These are phyloP conservation scores for Solanum hybrid DNA, from an alignment of 305 asterid species.

Conservation along the genomic window DNA sequence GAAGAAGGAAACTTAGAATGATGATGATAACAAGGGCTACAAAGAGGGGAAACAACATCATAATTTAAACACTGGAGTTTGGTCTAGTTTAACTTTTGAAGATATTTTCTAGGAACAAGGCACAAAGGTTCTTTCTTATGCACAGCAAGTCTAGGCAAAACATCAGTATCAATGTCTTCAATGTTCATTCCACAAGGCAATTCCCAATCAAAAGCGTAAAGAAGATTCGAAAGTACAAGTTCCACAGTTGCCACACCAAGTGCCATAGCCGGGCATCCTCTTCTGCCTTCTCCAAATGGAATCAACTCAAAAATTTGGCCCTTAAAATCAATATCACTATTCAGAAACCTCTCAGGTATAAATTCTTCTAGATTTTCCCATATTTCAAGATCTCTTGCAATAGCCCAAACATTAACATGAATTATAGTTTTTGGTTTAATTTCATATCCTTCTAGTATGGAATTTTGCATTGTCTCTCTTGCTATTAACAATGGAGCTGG, in stretches of 20 bases:
- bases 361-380: neutral
- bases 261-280: neutral
- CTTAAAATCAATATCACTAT: neutral
- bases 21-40: neutral
- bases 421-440: neutral
- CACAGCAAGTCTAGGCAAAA: neutral
- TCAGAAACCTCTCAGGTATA: neutral
- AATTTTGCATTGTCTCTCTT: neutral
- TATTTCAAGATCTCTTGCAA: neutral
- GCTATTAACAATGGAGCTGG: neutral
- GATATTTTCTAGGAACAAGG: neutral
- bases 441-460: neutral
- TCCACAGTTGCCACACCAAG: neutral
- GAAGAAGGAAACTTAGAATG: neutral
- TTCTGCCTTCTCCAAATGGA: neutral
- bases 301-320: neutral
- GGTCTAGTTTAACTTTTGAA: neutral
- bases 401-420: neutral
- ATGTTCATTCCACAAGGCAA: neutral
- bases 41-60: neutral
- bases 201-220: neutral
- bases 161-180: neutral
- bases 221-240: neutral
- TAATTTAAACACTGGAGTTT: neutral
- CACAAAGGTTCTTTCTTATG: neutral